These are phyloP conservation scores for Aegilops speltoides DNA, from an alignment of 176 grass and related monocot species.

Conservation along the genomic window DNA sequence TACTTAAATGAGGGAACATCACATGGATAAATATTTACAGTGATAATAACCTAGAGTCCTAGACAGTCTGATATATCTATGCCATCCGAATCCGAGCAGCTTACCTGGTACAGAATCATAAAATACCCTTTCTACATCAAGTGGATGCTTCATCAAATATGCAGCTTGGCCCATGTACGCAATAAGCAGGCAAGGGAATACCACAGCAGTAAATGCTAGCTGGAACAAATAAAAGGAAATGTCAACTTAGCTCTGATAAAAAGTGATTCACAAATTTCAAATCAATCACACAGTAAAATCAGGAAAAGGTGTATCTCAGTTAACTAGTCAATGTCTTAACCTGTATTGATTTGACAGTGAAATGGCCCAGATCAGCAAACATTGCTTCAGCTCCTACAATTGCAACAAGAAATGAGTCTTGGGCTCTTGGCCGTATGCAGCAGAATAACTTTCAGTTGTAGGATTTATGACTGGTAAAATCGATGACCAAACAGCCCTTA, in stretches of 20 bases:
- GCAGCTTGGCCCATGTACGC: constrained; percentile 99
- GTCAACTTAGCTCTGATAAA: background rate
- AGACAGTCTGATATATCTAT: background rate
- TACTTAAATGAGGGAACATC: background rate
- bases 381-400: constrained; percentile 97
- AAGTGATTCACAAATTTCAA: background rate
- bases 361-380: constrained; percentile 99
- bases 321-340: constrained; percentile 35
- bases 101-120: constrained; percentile 98
- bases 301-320: background rate
- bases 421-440: background rate
- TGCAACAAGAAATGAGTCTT: constrained; percentile 26
- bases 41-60: background rate
- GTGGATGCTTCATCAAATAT: constrained; percentile 81
- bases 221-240: constrained; percentile 36
- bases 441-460: background rate
- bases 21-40: constrained; percentile 6
- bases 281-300: background rate
- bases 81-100: constrained; percentile 14
- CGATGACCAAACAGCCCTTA: background rate
- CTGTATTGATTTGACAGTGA: constrained; percentile 99
- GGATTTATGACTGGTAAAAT: background rate
- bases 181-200: constrained; percentile 91
- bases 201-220: constrained; percentile 86
- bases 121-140: constrained; percentile 73